Percentiles rank a stretch among this genome's conserved stretches.
Evolutionary conservation across 768 basidiomycete genomes (phyloP).

Genomic region (Chalciporus sphaerocephalus): DNA sequence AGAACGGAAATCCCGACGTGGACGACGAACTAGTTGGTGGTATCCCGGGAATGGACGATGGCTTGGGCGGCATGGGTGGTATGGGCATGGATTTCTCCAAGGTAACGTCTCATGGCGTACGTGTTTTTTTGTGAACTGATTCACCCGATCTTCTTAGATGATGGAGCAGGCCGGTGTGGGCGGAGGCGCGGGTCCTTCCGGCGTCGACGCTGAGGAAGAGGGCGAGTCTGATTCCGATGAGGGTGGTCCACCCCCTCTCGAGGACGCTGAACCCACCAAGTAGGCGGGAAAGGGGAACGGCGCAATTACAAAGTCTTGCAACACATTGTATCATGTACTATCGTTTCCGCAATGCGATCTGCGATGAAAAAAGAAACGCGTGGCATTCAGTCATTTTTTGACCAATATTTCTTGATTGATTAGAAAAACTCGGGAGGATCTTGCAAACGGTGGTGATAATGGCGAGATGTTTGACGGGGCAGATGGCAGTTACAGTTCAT

Average conservation of each 20-base stretch:
- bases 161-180: conserved; percentile 36
- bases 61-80: too few species aligned
- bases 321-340: conserved; percentile 15
- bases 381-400: too few species aligned
- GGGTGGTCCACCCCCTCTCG: conserved; percentile 78
- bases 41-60: conserved; percentile 39
- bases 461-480: too few species aligned
- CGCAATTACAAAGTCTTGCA: not conserved
- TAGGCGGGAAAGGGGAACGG: not conserved
- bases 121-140: conserved; percentile 5
- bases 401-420: too few species aligned
- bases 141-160: conserved; percentile 30
- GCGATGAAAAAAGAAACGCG: not conserved
- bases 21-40: conserved; percentile 37
- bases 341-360: not conserved
- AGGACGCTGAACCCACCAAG: conserved; percentile 48
- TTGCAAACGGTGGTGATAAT: too few species aligned
- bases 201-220: not conserved
- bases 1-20: conserved; percentile 55
- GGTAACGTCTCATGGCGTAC: conserved; percentile 33
- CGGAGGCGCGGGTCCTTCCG: conserved; percentile 2
- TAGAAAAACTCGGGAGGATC: too few species aligned
- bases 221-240: conserved; percentile 41
- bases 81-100: conserved; percentile 67
- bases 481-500: too few species aligned